phyloP scores from a whole-genome alignment of 176 grass and related monocot genomes.

The Zoysia japonica region DNA sequence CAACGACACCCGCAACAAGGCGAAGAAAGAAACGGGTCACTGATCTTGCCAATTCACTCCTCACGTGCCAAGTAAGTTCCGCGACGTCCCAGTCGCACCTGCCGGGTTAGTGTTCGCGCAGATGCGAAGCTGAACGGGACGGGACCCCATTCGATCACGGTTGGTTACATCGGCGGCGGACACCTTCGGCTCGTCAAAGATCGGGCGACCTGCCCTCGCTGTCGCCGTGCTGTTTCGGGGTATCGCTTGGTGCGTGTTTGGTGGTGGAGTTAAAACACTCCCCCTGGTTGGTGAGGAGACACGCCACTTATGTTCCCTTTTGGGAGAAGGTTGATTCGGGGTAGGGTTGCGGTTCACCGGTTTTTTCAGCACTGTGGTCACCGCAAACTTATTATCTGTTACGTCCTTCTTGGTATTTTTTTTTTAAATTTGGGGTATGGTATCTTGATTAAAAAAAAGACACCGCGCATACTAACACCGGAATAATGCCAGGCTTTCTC shows the following conservation, averaged over 20 bases:
- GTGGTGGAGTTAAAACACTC: conserved; percentile 27
- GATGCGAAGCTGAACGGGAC: conserved; percentile 6
- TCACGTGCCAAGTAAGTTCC: conserved; percentile 22
- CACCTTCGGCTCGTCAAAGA: background rate
- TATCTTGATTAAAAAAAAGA: background rate
- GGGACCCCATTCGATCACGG: background rate
- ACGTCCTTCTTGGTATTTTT: background rate
- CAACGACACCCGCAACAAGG: background rate
- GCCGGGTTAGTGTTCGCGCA: background rate
- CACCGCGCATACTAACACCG: too few species aligned
- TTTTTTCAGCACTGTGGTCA: conserved; percentile 30
- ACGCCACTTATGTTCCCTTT: background rate
- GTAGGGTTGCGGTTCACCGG: conserved; percentile 37
- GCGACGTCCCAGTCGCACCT: conserved; percentile 8
- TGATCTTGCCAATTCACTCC: background rate
- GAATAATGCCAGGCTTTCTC: too few species aligned
- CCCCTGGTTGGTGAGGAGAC: conserved; percentile 11
- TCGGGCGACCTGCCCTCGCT: conserved; percentile 19
- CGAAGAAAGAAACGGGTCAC: background rate
- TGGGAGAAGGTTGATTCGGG: background rate
- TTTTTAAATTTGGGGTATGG: background rate
- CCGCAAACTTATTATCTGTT: conserved; percentile 26
- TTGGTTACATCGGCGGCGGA: background rate
- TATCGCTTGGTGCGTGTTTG: conserved; percentile 21
- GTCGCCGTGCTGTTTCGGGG: conserved; percentile 10